Base-by-base conservation (phyloP, 805 yeast species). In the Brettanomyces nanus region DNA sequence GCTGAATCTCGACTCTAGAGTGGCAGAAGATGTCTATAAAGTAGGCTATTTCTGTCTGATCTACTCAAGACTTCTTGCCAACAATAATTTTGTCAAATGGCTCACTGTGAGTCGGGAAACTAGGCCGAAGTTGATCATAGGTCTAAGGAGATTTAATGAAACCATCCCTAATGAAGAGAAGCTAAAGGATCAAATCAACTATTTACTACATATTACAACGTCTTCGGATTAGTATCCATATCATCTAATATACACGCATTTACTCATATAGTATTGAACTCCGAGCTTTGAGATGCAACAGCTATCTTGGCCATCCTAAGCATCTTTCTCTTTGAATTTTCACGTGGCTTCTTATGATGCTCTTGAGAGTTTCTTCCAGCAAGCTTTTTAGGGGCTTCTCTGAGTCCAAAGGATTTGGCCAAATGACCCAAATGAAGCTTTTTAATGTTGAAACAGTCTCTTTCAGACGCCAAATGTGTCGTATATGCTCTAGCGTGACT, bases 401-500 rank as follows among this genome's bases (percentile, higher is more conserved):
- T 77, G 37, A 92, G 66, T 2, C 90, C 99, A 59, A 94, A 94
- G 45, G 92, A 73, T 58, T 92, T 92, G 17, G 97, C 97, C 51
- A 94, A 65, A 65, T 92, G 99, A 21, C 99, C 99, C 47, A 94
- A 65, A 68, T 92, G 99, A 42, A 94, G 64, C 25, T 70, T 61
- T 49, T 83, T 83, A 23, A 92, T 80, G 53, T 85, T 87, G 68
- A 92, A 92, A 45, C 71, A 76, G 35, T 69, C 73, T 54, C 89
- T 75, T 58, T 92, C 98, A 2, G 77, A 51, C 0, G 89, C 66
- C 40, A 87, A 72, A 65, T 92, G 99, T 0, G 99, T 92, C 5
- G 99, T 85, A 56, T 92, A 92, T 0, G 98, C 98, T 52, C 97
- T 74, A 30, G 92, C 68, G 56, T 90, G 97, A 43, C 95, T 80